Evolutionary conservation across 495 filamentous ascomycete species (phyloP).

Genomic region (Poronia punctata): DNA sequence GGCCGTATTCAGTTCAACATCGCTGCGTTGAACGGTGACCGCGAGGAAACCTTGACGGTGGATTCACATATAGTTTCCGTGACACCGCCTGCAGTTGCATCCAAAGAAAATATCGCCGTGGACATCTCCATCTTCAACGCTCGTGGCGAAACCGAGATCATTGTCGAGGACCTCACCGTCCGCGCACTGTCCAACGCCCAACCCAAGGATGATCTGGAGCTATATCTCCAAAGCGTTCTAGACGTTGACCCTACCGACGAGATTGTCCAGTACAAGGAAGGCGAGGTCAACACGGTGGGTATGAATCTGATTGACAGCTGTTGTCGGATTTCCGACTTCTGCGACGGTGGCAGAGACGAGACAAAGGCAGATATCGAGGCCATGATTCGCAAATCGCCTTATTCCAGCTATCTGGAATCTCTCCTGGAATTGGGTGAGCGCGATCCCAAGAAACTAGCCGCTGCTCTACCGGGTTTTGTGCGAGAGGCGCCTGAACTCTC

Average conservation of each 20-base stretch:
- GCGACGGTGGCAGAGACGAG: no score
- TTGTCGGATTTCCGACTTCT: no score
- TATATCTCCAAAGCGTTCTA: constrained; percentile 34
- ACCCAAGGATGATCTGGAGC: constrained; percentile 35
- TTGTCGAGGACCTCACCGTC: constrained; percentile 35
- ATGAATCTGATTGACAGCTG: no score
- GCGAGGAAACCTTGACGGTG: constrained; percentile 21
- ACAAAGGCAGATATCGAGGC: constrained; percentile 22
- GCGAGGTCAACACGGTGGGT: no score
- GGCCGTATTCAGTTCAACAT: constrained; percentile 33
- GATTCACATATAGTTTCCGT: constrained; percentile 28
- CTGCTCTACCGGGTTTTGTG: constrained; percentile 18
- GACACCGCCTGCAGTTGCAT: constrained; percentile 14
- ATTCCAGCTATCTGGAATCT: constrained; percentile 21
- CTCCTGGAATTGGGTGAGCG: constrained; percentile 18
- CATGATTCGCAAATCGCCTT: constrained; percentile 27
- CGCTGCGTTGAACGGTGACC: constrained; percentile 18
- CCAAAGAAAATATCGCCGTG: constrained; percentile 27
- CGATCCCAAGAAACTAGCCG: constrained; percentile 7
- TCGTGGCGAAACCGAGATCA: constrained; percentile 28
- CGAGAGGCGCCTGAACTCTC: constrained; percentile 24
- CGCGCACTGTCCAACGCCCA: constrained; percentile 28
- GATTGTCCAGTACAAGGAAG: constrained; percentile 17
- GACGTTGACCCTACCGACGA: constrained; percentile 36
- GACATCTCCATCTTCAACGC: constrained; percentile 34